phyloP scores from a whole-genome alignment of 768 basidiomycete genomes.

The Tephrocybe sp. region DNA sequence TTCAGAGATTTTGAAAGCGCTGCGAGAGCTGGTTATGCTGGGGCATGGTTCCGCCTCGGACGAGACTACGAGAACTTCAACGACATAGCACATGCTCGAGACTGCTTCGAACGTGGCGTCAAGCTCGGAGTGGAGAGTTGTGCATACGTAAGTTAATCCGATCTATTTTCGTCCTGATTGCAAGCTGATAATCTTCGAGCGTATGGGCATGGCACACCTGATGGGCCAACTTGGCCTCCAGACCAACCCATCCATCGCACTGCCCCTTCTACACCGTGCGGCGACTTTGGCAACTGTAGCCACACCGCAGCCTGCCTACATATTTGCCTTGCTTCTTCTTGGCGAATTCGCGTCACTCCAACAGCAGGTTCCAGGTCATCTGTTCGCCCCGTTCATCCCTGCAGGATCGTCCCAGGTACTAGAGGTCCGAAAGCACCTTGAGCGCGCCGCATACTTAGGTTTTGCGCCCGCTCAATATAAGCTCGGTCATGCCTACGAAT shows the following conservation, averaged over 20 bases:
- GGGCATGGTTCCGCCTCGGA: conserved; percentile 92
- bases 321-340: conserved; percentile 84
- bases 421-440: conserved; percentile 77
- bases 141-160: conserved; percentile 62
- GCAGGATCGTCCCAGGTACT: conserved; percentile 44
- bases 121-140: conserved; percentile 75
- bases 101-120: conserved; percentile 86
- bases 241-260: conserved; percentile 50
- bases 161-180: conserved; percentile 1
- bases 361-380: conserved; percentile 44
- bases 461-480: conserved; percentile 92
- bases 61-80: conserved; percentile 90
- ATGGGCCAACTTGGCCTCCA: conserved; percentile 81
- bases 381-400: conserved; percentile 57
- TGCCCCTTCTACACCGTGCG: conserved; percentile 75
- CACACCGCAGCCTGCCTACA: conserved; percentile 86
- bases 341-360: conserved; percentile 75
- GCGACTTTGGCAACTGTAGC: conserved; percentile 72
- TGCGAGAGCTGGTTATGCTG: conserved; percentile 71
- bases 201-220: conserved; percentile 91
- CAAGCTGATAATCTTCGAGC: conserved; percentile 40
- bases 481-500: conserved; percentile 89
- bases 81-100: conserved; percentile 69
- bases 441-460: conserved; percentile 81
- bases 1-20: conserved; percentile 90